Evolutionary conservation across 1,284 basidiomycete genomes (phyloP).

Genomic region (Leccinum proliferum): DNA sequence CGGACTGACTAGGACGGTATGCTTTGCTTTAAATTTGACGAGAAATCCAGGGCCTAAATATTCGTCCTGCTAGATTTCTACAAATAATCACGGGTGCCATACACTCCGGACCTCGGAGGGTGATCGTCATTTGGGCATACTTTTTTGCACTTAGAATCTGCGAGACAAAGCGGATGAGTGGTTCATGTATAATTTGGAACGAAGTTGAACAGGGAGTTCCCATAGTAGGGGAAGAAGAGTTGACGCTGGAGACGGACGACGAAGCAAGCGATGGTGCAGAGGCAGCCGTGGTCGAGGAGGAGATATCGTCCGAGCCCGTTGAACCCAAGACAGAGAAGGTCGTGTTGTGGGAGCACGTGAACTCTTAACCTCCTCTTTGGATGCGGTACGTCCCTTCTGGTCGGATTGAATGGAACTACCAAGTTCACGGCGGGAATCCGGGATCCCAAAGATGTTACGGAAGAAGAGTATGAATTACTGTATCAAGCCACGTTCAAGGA

Average conservation of each 20-base stretch:
- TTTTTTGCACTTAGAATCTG: no score
- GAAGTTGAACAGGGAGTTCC: slow-evolving; percentile 60
- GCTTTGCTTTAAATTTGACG: no score
- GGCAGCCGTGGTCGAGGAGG: slow-evolving; percentile 53
- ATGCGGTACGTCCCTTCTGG: slow-evolving; percentile 52
- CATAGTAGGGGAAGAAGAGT: slow-evolving; percentile 31
- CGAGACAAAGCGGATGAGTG: no score
- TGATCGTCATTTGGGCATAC: no score
- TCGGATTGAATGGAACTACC: neutral
- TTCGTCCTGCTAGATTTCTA: no score
- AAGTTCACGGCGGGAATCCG: slow-evolving; percentile 30
- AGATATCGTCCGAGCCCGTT: slow-evolving; percentile 36
- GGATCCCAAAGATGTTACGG: slow-evolving; percentile 76
- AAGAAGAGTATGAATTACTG: slow-evolving; percentile 79
- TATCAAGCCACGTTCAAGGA: slow-evolving; percentile 87
- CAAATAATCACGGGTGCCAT: no score
- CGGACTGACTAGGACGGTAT: no score
- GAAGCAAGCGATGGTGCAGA: slow-evolving; percentile 41
- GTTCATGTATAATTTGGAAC: slow-evolving; percentile 34
- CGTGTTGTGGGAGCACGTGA: slow-evolving; percentile 79
- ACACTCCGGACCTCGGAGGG: no score
- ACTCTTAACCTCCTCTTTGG: slow-evolving; percentile 88
- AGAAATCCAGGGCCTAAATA: no score
- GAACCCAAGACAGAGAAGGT: slow-evolving; percentile 58
- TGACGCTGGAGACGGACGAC: slow-evolving; percentile 33